These are phyloP conservation scores for Podospora pseudocomata DNA, from an alignment of 495 filamentous ascomycete species.

Conservation along the genomic window DNA sequence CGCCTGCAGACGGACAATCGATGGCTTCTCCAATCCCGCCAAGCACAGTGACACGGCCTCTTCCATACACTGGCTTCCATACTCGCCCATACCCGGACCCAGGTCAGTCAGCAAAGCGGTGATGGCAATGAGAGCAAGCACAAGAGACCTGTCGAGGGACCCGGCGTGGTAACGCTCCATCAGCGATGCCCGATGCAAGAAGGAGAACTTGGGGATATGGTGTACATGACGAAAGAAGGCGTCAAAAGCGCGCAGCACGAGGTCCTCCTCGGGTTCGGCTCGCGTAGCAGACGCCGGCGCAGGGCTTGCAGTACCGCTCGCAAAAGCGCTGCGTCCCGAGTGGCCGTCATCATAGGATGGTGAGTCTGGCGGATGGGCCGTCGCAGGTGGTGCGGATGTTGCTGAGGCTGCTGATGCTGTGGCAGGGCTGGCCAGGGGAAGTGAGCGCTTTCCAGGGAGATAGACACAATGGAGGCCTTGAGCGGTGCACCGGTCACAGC, in stretches of 20 bases:
- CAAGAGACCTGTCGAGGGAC: slow-evolving; percentile 43
- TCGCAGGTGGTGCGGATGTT: neutral
- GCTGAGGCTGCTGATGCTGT: slow-evolving; percentile 6
- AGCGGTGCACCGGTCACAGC: slow-evolving; percentile 44
- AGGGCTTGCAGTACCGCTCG: slow-evolving; percentile 26
- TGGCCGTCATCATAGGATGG: slow-evolving; percentile 15
- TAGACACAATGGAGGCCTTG: slow-evolving; percentile 50
- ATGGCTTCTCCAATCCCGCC: slow-evolving; percentile 43
- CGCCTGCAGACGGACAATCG: slow-evolving; percentile 46
- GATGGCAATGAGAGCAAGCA: slow-evolving; percentile 48
- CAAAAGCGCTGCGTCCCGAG: slow-evolving; percentile 13
- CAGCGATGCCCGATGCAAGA: slow-evolving; percentile 49
- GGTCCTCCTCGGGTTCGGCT: slow-evolving; percentile 36
- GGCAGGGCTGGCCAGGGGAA: slow-evolving; percentile 11
- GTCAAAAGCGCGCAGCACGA: slow-evolving; percentile 43
- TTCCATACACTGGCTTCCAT: slow-evolving; percentile 46
- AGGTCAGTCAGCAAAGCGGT: slow-evolving; percentile 45
- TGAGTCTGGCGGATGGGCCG: slow-evolving; percentile 7
- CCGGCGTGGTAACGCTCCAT: slow-evolving; percentile 52
- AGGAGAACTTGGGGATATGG: slow-evolving; percentile 49
- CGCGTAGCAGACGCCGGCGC: slow-evolving; percentile 12
- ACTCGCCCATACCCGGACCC: slow-evolving; percentile 40
- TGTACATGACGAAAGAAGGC: slow-evolving; percentile 50
- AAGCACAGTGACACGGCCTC: slow-evolving; percentile 44
- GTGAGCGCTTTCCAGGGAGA: slow-evolving; percentile 43